A percentile compares a stretch with the other conserved stretches of the same genome.
Evolutionary conservation across 2,329 filamentous ascomycete genomes (phyloP).

Genomic region (Fonsecaea monophora): DNA sequence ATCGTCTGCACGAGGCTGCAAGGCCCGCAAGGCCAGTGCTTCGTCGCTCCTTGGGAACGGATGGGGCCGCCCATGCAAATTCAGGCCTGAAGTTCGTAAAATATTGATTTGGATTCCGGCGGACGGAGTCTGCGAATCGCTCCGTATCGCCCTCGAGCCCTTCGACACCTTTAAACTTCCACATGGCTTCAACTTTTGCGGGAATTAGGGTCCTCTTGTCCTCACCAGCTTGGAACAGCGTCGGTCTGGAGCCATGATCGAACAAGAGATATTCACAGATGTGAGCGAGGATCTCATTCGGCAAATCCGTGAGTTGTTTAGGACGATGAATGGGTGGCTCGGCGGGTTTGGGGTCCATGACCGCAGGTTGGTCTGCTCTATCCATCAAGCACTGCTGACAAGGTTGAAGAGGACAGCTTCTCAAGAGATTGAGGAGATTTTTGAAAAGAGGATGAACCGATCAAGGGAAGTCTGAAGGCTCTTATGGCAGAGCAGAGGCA

Average conservation of each 20-base stretch:
- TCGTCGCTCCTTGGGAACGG: not conserved
- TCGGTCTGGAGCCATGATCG: not conserved
- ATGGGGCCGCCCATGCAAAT: not conserved
- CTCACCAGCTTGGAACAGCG: not conserved
- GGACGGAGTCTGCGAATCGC: not conserved
- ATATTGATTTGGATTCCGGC: no score
- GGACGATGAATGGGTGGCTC: not conserved
- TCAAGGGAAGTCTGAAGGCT: no score
- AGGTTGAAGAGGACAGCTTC: not conserved
- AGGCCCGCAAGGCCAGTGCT: slow-evolving; percentile 3
- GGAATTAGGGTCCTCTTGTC: not conserved
- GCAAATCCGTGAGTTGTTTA: not conserved
- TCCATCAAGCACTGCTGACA: not conserved
- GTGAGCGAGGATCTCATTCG: not conserved
- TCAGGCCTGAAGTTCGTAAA: not conserved
- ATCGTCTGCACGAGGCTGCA: not conserved
- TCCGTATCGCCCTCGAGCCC: not conserved
- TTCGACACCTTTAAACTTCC: not conserved
- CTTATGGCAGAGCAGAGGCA: no score
- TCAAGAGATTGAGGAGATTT: not conserved
- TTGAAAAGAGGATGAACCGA: no score
- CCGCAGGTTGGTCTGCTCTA: not conserved
- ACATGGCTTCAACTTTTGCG: not conserved
- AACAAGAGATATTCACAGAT: not conserved
- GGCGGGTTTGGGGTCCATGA: not conserved